Conservation (phyloP, 805 yeast genomes). For the Cyberlindnera bimundalis region DNA sequence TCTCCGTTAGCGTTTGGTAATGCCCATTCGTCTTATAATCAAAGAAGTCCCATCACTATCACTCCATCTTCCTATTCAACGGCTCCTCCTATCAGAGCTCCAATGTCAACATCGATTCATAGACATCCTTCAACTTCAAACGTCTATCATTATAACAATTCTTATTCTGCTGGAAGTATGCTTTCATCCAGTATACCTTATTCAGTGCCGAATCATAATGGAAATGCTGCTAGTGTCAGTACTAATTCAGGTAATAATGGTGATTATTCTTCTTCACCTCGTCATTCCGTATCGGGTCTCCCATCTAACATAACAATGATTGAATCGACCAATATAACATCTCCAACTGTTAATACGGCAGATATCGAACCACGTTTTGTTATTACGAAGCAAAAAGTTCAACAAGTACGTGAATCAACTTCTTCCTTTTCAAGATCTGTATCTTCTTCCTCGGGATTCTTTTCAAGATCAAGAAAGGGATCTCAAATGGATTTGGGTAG, state of each 20-base stretch:
- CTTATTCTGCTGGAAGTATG: constrained; percentile 15
- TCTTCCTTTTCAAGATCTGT: constrained; percentile 19
- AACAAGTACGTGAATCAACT: constrained; percentile 24
- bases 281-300: constrained; percentile 30
- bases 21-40: constrained; percentile 10
- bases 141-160: constrained; percentile 15
- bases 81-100: constrained; percentile 30
- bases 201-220: constrained; percentile 23
- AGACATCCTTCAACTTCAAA: constrained; percentile 24
- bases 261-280: constrained; percentile 32
- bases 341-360: constrained; percentile 58
- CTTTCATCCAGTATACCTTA: constrained; percentile 25
- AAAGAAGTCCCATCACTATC: constrained; percentile 27
- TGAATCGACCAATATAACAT: constrained; percentile 61
- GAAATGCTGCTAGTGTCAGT: constrained; percentile 26
- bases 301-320: constrained; percentile 41
- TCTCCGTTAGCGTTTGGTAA: constrained; percentile 11
- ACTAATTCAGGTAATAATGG: constrained; percentile 42
- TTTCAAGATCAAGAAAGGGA: constrained; percentile 42
- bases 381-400: constrained; percentile 73
- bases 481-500: constrained; percentile 31
- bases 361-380: constrained; percentile 84
- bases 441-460: constrained; percentile 36
- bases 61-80: constrained; percentile 18
- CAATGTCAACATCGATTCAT: constrained; percentile 27